Evolutionary conservation across 306 rosid genomes (phyloP), one percentile per base, ranked within the genome.

Genomic region (Pyrus betulifolia): DNA sequence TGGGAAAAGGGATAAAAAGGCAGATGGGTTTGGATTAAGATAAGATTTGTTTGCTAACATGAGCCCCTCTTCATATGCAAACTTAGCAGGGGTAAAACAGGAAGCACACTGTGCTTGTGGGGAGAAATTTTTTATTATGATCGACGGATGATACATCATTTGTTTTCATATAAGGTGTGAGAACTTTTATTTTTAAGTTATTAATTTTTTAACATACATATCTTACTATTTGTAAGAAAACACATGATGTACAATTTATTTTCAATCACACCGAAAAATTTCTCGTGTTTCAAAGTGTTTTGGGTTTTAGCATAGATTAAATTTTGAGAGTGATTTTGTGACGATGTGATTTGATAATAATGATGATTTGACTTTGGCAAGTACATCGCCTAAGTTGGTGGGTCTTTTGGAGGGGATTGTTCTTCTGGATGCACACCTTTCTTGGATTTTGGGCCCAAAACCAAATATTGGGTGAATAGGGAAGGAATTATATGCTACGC

Each of bases 71-170:
- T 35, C 8, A 35, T 35, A 1, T 33, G 40, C 40, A 7, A 38
- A 38, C 42, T 1, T 7, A 38, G 40, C 9, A 6, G 40, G 40
- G 9, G 42, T 38, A 38, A 38, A 38, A 38, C 10, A 38, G 9
- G 42, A 38, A 38, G 9, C 42, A 7, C 2, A 38, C 2, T 38
- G 42, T 38, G 42, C 42, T 6, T 2, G 7, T 0, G 42, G 1
- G 42, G 42, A 38, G 0, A 38, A 6, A 1, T 6, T 6, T 38
- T 38, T 38, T 38, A 38, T 38, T 38, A 0, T 38, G 2, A 38
- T 2, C 9, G 2, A 7, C 9, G 1, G 1, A 0, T 6, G 2
- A 5, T 35, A 35, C 8, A 1, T 0, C 2, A 5, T 5, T 0
- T 33, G 6, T 33, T 33, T 5, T 33, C 2, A 33, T 33, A 33